phyloP scores from a whole-genome alignment of 768 basidiomycete species.

The Krasilnikovozyma curviuscula region DNA sequence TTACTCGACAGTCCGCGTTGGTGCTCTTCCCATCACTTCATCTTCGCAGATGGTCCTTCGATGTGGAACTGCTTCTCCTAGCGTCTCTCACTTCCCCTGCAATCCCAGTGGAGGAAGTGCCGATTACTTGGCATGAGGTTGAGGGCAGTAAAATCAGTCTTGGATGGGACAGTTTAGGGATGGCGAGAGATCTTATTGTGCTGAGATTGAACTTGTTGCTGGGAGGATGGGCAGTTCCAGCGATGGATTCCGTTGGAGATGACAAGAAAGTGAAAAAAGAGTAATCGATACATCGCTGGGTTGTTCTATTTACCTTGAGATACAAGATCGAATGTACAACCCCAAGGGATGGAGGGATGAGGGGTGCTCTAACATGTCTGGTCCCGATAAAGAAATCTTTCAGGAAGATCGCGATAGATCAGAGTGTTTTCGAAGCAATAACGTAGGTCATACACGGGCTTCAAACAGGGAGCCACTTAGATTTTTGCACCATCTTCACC shows the following conservation, averaged over 20 bases:
- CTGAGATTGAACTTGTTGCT: constrained; percentile 60
- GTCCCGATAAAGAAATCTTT: too few relatives aligned
- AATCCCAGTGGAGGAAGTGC: constrained; percentile 67
- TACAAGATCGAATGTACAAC: too few relatives aligned
- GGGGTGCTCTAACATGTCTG: too few relatives aligned
- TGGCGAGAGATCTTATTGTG: constrained; percentile 70
- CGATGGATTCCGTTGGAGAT: background rate
- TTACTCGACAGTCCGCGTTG: constrained; percentile 60
- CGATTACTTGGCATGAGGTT: constrained; percentile 85
- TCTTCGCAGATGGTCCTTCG: constrained; percentile 85
- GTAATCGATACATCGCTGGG: too few relatives aligned
- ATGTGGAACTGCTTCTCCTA: constrained; percentile 75
- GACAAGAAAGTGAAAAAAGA: background rate
- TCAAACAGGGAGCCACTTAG: too few relatives aligned
- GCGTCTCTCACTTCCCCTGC: constrained; percentile 33
- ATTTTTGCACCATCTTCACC: too few relatives aligned
- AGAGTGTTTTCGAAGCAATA: too few relatives aligned
- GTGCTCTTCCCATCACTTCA: constrained; percentile 73
- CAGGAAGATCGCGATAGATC: too few relatives aligned
- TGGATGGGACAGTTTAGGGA: constrained; percentile 62
- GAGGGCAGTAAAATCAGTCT: constrained; percentile 80
- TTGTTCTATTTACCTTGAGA: too few relatives aligned
- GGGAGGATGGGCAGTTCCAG: constrained; percentile 39
- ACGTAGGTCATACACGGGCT: too few relatives aligned
- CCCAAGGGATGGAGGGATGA: too few relatives aligned